Base-by-base conservation (phyloP, 2,329 filamentous ascomycete genomes). In the Alternaria triticina region DNA sequence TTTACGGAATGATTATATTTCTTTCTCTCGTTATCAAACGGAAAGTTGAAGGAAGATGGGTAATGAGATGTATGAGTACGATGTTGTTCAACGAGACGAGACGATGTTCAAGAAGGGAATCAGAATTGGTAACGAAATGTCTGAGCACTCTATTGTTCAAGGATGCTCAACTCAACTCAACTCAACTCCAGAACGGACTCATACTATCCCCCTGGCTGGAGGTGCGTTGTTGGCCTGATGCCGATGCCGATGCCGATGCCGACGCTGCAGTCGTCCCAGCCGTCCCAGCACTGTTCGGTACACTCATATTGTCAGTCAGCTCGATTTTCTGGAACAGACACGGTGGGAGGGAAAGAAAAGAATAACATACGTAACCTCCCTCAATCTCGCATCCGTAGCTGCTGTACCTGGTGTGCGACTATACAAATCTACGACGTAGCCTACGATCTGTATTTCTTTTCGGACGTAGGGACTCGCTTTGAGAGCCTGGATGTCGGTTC, bases 151-250 rank as follows among this genome's bases (percentile, higher is more conserved):
- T 30, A 30, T 30, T 30, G 28, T 30, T 8, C 28, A 44, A 44
- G 17, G 11, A 20, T 13, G 9, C 40, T 25, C 23, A 25, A 25
- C 8, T 25, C 23, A 25, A n/a, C n/a, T n/a, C n/a, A 0, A 9
- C 15, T 64, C 49, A 70, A 49, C 66, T 65, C 67, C 69, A 74
- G 54, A 73, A 74, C 8, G 72, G 73, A 30, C 61, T 64, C 64
- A 75, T 73, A 30, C 66, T 70, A 2, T 68, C 58, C 58, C 69
- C 66, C 10, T 70, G 54, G 13, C 52, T 60, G 9, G 72, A 54
- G 4, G 65, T 57, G 11, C 57, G 45, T 22, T 61, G 62, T 8
- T 51, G 49, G 2, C 3, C 28, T 15, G 44, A 22, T 0, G 7
- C 36, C 9, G 25, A 49, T 7, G 13, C 25, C 12, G 11, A n/a